Base-by-base conservation (phyloP, 257 asterid species). In the Fraxinus pennsylvanica region DNA sequence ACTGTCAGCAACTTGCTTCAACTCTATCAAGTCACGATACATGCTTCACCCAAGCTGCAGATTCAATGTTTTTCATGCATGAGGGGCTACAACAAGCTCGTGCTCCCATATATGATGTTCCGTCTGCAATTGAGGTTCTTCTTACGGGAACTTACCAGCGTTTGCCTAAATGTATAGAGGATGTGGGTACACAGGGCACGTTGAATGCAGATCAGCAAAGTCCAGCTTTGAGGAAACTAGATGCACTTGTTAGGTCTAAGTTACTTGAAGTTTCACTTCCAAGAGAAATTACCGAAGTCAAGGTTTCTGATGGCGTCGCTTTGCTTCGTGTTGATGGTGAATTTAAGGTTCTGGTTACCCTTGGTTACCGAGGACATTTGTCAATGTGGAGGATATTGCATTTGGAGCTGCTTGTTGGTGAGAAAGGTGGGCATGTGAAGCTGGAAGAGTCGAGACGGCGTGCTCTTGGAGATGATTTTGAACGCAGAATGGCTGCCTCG, bases 41-140 rank as follows among this genome's bases (percentile, higher is more conserved):
- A 74, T 96, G 98, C 80, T 96, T 96, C 86, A 88, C 94, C 78
- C 99, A 96, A 91, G 95, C 99, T 77, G 97, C 99, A 57, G 98
- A 96, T 85, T 93, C 98, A 33, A 84, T 96, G 96, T 96, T 94
- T 89, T 96, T 96, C 87, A 92, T 92, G 98, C 99, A 96, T 57
- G 99, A 96, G 85, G 97, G 97, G 79, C 89, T 96, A 79, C 99
- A 96, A 79, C 97, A 94, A 87, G 98, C 98, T 82, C 97, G 99
- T 65, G 99, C 99, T 57, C 99, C 99, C 38, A 88, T 91, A 73
- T 94, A 94, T 84, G 99, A 96, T 86, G 96, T 96, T 76, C 98
- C 99, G 39, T 93, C 98, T 74, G 97, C 99, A 80, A 82, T 84
- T 80, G 99, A 96, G 87, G 83, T 96, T 85, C 96, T 93, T 80